Evolutionary conservation across 768 basidiomycete species (phyloP).

Genomic region (Serendipita sp.): DNA sequence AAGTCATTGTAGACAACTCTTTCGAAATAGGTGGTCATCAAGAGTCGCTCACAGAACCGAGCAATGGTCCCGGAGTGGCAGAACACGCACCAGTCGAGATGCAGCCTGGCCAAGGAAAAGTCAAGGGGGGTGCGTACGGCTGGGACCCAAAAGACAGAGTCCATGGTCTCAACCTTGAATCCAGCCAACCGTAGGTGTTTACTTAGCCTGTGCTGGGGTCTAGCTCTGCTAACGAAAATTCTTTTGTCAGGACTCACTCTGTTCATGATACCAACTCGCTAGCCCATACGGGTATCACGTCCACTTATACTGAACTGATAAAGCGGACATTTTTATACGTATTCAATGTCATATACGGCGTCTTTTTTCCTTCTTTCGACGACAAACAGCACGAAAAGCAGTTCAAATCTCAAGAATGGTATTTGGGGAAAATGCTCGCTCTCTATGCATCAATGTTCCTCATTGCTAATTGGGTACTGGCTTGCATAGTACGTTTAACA

Average conservation of each 20-base stretch:
- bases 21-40: constrained; percentile 17
- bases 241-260: background rate
- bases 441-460: constrained; percentile 49
- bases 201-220: constrained; percentile 9
- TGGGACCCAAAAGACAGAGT: constrained; percentile 20
- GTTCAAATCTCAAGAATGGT: constrained; percentile 55
- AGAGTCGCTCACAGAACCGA: constrained; percentile 5
- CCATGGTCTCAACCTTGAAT: constrained; percentile 20
- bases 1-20: constrained; percentile 58
- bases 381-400: constrained; percentile 39
- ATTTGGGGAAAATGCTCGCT: constrained; percentile 46
- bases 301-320: constrained; percentile 2
- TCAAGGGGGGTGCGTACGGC: constrained; percentile 24
- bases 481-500: background rate
- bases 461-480: constrained; percentile 53
- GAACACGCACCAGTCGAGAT: constrained; percentile 25
- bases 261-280: constrained; percentile 3
- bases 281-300: constrained; percentile 6
- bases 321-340: constrained; percentile 33
- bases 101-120: constrained; percentile 33
- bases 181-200: constrained; percentile 14
- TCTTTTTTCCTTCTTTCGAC: constrained; percentile 45
- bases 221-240: background rate
- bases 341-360: constrained; percentile 37
- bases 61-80: constrained; percentile 3